These are phyloP conservation scores for Geum urbanum DNA, from an alignment of 306 rosid genomes.

Conservation along the genomic window DNA sequence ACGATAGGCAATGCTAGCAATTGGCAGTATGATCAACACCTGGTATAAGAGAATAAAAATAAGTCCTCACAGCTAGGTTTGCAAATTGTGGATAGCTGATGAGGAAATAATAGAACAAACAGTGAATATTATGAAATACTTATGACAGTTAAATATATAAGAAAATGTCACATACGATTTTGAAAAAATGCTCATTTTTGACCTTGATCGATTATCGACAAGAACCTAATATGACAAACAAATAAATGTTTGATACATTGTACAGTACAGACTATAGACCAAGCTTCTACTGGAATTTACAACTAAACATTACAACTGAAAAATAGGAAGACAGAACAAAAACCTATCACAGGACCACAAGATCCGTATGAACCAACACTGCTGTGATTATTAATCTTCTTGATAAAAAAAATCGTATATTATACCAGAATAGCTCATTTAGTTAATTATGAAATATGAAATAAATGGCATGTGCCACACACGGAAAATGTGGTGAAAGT, in stretches of 20 bases:
- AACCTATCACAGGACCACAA: background rate
- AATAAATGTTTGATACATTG: background rate
- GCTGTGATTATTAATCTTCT: background rate
- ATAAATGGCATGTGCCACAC: background rate
- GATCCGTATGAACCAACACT: background rate
- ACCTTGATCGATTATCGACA: background rate
- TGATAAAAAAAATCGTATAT: background rate
- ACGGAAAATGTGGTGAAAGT: background rate
- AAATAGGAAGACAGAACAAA: background rate
- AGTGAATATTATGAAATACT: background rate
- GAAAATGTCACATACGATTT: background rate
- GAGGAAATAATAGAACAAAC: background rate
- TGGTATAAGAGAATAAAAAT: constrained; percentile 31
- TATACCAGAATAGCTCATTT: background rate
- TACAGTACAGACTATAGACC: background rate
- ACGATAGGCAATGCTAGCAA: constrained; percentile 59
- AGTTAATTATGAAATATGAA: background rate
- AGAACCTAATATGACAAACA: background rate
- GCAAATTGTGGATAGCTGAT: background rate
- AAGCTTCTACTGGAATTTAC: background rate
- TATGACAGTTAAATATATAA: too few species aligned
- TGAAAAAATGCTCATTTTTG: background rate
- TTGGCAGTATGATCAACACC: constrained; percentile 82
- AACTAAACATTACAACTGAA: background rate
- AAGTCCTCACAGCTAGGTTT: background rate